These are phyloP conservation scores for Microdochium trichocladiopsis DNA, from an alignment of 2,329 filamentous ascomycete species.

Conservation along the genomic window DNA sequence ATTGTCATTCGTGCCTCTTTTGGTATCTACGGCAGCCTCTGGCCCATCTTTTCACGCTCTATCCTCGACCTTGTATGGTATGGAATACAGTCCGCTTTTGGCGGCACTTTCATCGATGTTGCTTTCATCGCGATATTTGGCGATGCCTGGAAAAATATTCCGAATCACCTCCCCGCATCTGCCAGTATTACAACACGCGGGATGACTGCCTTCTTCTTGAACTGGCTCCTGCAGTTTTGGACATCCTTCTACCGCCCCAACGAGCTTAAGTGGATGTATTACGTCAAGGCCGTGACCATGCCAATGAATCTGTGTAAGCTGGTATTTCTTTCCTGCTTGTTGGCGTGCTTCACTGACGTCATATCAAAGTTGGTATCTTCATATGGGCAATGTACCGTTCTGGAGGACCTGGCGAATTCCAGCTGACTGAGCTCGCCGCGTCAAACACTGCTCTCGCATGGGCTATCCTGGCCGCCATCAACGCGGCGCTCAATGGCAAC, in stretches of 20 bases:
- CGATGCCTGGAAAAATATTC: constrained; percentile 18
- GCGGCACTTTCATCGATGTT: not conserved
- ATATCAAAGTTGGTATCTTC: not conserved
- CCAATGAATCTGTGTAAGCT: not conserved
- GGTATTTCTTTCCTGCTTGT: no score
- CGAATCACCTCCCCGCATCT: constrained; percentile 40
- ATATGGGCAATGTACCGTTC: not conserved
- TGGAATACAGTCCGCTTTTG: not conserved
- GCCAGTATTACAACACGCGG: constrained; percentile 49
- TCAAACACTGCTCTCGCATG: not conserved
- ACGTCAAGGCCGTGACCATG: constrained; percentile 31
- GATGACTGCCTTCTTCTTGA: constrained; percentile 51
- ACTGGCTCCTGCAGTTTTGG: constrained; percentile 46
- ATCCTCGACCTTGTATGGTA: not conserved
- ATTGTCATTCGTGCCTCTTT: not conserved
- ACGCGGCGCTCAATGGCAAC: not conserved
- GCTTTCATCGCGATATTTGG: not conserved
- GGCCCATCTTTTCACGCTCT: not conserved
- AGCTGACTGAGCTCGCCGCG: not conserved
- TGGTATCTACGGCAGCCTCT: not conserved
- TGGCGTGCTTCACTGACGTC: no score
- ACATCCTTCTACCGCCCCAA: constrained; percentile 49
- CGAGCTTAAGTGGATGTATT: constrained; percentile 44
- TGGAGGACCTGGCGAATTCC: not conserved
- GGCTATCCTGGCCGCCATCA: not conserved